A percentile compares a stretch with the other conserved stretches of the same genome.
These are phyloP conservation scores for Dictyostelium firmibasis DNA, from an alignment of 78 protist genomes.

Conservation along the genomic window DNA sequence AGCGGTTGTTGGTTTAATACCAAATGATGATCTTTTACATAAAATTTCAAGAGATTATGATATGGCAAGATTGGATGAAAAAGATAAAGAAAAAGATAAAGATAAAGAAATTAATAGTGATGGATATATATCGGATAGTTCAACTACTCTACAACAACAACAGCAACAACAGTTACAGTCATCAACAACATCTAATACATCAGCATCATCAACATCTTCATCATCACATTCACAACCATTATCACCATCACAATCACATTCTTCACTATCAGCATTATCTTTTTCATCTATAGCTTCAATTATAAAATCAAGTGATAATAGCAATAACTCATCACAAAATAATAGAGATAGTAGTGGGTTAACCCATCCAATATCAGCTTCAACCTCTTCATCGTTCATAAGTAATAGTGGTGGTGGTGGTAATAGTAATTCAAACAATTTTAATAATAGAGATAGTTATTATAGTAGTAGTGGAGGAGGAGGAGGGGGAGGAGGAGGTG, in stretches of 20 bases:
- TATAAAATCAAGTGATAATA: not conserved
- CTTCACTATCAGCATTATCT: not conserved
- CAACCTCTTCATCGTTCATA: not conserved
- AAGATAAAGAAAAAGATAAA: not conserved
- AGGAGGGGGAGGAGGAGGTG: not conserved
- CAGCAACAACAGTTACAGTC: not conserved
- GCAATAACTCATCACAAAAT: not conserved
- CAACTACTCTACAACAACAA: not conserved
- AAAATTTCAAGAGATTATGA: constrained; percentile 60
- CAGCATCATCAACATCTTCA: not conserved
- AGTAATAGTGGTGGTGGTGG: not conserved
- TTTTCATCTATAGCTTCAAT: not conserved
- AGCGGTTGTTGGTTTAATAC: constrained; percentile 47
- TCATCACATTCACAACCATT: not conserved
- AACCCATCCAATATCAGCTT: not conserved
- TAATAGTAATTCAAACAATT: not conserved
- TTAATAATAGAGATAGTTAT: not conserved
- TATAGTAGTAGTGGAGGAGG: not conserved
- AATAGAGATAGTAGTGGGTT: not conserved
- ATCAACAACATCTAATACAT: not conserved
- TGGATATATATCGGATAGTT: not conserved
- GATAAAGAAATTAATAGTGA: not conserved
- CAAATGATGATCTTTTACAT: constrained; percentile 50
- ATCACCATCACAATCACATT: not conserved
- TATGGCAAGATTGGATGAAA: constrained; percentile 5